These are phyloP conservation scores for Nemania sp. DNA, from an alignment of 2,329 filamentous ascomycete species.

Conservation along the genomic window DNA sequence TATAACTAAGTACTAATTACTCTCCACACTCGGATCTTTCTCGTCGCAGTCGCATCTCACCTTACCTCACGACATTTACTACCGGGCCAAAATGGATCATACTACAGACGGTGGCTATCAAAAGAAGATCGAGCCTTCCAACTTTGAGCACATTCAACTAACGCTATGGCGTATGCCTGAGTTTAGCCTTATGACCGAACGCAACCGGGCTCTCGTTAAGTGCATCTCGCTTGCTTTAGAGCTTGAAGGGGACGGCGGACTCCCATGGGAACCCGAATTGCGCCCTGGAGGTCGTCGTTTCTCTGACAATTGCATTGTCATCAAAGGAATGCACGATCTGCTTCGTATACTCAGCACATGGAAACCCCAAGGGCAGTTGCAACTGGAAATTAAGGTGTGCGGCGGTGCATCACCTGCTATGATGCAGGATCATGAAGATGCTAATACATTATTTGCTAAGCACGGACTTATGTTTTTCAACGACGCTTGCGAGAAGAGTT, in stretches of 20 bases:
- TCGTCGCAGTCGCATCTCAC: too few relatives aligned
- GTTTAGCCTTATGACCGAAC: constrained; percentile 1
- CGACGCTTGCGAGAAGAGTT: constrained; percentile 8
- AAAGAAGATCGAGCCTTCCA: constrained; percentile 8
- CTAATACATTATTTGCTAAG: neutral
- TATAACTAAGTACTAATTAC: too few relatives aligned
- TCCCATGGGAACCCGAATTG: constrained; percentile 11
- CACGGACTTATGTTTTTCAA: constrained; percentile 3
- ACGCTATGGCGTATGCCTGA: constrained; percentile 11
- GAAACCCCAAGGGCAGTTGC: constrained; percentile 8
- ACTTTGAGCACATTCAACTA: constrained; percentile 11
- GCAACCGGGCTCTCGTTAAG: constrained; percentile 8
- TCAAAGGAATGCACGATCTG: constrained; percentile 7
- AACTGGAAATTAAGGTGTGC: constrained; percentile 6
- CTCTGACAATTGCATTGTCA: constrained; percentile 6
- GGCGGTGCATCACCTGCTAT: too few relatives aligned
- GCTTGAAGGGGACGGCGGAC: constrained; percentile 11
- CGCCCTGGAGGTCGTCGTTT: too few relatives aligned
- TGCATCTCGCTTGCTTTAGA: constrained; percentile 13
- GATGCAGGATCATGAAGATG: neutral
- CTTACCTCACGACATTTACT: too few relatives aligned
- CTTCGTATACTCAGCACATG: constrained; percentile 10
- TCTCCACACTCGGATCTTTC: too few relatives aligned
- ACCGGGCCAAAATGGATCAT: too few relatives aligned
- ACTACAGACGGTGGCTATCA: too few relatives aligned